Evolutionary conservation across 2,329 filamentous ascomycete species (phyloP), one percentile per base, ranked within the genome.

Genomic region (Septoria linicola): DNA sequence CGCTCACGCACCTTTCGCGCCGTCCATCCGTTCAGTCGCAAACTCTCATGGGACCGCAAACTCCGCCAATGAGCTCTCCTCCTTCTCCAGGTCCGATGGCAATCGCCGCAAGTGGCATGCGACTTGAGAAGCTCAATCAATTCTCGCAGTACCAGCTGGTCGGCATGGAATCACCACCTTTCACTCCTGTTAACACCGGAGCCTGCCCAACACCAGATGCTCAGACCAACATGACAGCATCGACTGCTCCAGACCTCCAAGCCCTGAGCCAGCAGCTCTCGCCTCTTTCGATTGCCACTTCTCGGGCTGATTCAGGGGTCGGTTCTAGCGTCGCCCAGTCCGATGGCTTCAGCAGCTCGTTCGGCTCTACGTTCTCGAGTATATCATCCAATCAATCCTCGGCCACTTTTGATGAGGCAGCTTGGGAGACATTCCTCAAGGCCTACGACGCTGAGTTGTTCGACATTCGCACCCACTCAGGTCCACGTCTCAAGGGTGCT

Each of bases 401-500:
- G 8, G 49, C 40, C 11, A 19, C 30, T 6, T 66, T 65, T 49
- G 59, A 66, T 47, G 62, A 63, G 35, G 55, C 55, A 27, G 63
- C 65, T 27, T 67, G 65, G 67, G 64, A 66, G 46, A 57, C 55
- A 16, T 68, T 64, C 54, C 32, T 62, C 27, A 56, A 54, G 37
- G 53, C 58, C 3, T 66, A 61, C 56, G 55, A 63, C 27, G 65
- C 62, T 17, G 67, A 70, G 55, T 51, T 68, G 17, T 40, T 49
- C 14, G 67, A 73, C 40, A 57, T 75, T 32, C 70, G 69, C 51
- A 65, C 66, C 27, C 30, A 44, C 48, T 64, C 68, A n/a, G 60
- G 75, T 25, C 67, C 71, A 3, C 72, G 73, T 45, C 69, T 77
- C 49, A 70, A 71, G 27, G 74, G 76, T 51, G 59, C 58, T 21